Evolutionary conservation across 306 rosid genomes (phyloP).

Genomic region (Trifolium repens): DNA sequence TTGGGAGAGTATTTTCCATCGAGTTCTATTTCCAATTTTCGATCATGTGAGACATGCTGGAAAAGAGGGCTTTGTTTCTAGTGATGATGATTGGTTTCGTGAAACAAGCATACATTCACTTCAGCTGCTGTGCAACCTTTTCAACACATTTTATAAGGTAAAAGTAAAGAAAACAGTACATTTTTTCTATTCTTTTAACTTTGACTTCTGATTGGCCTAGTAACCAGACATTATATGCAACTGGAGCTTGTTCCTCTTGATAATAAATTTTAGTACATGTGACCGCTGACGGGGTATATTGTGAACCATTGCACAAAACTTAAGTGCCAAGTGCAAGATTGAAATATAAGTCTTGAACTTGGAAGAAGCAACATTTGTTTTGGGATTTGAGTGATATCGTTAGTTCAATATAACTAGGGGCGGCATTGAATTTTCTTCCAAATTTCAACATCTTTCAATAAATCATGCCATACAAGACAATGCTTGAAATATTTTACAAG

Average conservation of each 20-base stretch:
- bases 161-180: constrained; percentile 47
- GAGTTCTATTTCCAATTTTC: constrained; percentile 97
- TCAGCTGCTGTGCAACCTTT: constrained; percentile 97
- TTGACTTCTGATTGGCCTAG: constrained; percentile 14
- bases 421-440: background rate
- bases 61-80: constrained; percentile 69
- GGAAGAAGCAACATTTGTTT: constrained; percentile 11
- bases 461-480: background rate
- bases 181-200: constrained; percentile 20
- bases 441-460: constrained; percentile 7
- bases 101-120: constrained; percentile 98
- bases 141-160: constrained; percentile 98
- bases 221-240: constrained; percentile 8
- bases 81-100: constrained; percentile 84
- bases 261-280: constrained; percentile 17
- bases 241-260: constrained; percentile 11
- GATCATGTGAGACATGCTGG: constrained; percentile 98
- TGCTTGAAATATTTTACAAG: background rate
- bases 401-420: constrained; percentile 1
- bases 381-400: constrained; percentile 27
- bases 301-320: constrained; percentile 1
- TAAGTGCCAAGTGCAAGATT: constrained; percentile 6
- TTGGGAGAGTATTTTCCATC: constrained; percentile 98
- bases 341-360: constrained; percentile 20
- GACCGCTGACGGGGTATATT: constrained; percentile 18